phyloP scores from a whole-genome alignment of 2,329 filamentous ascomycete species.

The Taxawa tesnikishii region DNA sequence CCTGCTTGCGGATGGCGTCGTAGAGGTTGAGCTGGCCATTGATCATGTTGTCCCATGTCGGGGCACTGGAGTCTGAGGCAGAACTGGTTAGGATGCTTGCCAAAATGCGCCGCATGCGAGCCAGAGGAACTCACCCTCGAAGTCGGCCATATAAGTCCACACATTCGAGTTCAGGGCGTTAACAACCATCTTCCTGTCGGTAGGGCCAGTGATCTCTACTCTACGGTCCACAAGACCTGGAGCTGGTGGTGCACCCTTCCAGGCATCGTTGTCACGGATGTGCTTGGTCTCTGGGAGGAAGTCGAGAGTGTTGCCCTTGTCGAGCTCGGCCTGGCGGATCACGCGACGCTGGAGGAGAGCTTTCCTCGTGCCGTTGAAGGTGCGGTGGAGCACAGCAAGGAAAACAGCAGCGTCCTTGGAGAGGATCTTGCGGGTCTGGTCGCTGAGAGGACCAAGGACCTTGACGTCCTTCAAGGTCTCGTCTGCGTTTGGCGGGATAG shows the following conservation, averaged over 20 bases:
- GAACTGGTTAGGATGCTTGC: not conserved
- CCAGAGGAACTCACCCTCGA: slow-evolving; percentile 60
- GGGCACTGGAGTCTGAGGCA: slow-evolving; percentile 70
- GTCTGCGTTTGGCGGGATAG: slow-evolving; percentile 30
- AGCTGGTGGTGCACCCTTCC: slow-evolving; percentile 84
- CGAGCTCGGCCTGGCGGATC: slow-evolving; percentile 81
- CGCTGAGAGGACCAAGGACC: slow-evolving; percentile 67
- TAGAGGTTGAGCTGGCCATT: slow-evolving; percentile 96
- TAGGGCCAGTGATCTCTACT: slow-evolving; percentile 94
- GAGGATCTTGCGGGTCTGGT: slow-evolving; percentile 78
- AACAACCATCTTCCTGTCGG: slow-evolving; percentile 97
- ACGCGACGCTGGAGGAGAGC: slow-evolving; percentile 75
- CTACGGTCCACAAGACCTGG: slow-evolving; percentile 87
- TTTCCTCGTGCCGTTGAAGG: slow-evolving; percentile 86
- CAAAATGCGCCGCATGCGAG: not conserved
- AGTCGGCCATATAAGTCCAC: slow-evolving; percentile 99
- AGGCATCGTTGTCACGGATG: slow-evolving; percentile 86
- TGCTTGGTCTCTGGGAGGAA: slow-evolving; percentile 93
- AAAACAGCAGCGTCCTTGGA: slow-evolving; percentile 84
- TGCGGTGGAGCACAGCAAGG: slow-evolving; percentile 85
- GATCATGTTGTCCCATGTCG: slow-evolving; percentile 99
- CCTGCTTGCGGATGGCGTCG: slow-evolving; percentile 83
- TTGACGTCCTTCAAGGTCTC: slow-evolving; percentile 76
- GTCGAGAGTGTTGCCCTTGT: slow-evolving; percentile 77
- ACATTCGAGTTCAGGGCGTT: slow-evolving; percentile 94